Percentiles rank a stretch among this genome's conserved stretches.
These are phyloP conservation scores for Monoraphidium neglectum DNA, from an alignment of 139 green algal genomes.

Conservation along the genomic window DNA sequence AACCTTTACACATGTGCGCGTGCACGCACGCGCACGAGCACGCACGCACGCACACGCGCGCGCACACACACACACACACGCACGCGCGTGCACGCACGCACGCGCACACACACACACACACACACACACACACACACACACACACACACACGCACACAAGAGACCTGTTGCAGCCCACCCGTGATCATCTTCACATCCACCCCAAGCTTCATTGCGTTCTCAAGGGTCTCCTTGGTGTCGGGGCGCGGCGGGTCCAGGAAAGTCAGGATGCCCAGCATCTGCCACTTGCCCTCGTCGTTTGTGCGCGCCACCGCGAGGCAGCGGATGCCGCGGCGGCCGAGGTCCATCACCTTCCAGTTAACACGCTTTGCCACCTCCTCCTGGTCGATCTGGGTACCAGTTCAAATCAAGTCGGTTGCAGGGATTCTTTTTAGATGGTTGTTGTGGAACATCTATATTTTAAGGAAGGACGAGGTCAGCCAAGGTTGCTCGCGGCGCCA, in stretches of 20 bases:
- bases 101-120: no score
- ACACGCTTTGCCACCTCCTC: conserved; percentile 33
- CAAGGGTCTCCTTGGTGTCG: conserved; percentile 83
- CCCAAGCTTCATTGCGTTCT: conserved; percentile 70
- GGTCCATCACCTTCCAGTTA: conserved; percentile 54
- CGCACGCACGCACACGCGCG: no score
- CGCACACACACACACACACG: no score
- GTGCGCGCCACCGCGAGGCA: conserved; percentile 71
- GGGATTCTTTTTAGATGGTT: no score
- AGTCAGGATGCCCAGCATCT: conserved; percentile 82
- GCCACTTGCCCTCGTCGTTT: conserved; percentile 54
- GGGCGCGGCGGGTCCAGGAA: conserved; percentile 88
- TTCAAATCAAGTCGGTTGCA: no score
- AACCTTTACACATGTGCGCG: no score
- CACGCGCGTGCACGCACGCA: no score
- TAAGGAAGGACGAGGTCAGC: no score
- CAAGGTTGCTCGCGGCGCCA: no score
- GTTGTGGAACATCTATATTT: no score
- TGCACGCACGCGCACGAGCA: no score
- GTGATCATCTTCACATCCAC: conserved; percentile 94
- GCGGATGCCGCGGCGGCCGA: conserved; percentile 79
- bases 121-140: background rate
- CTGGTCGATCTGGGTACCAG: conserved; percentile 11
- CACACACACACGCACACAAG: no score
- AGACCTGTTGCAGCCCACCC: conserved; percentile 14